Evolutionary conservation across 176 grass and related monocot species (phyloP).

Genomic region (Oryza glaberrima): DNA sequence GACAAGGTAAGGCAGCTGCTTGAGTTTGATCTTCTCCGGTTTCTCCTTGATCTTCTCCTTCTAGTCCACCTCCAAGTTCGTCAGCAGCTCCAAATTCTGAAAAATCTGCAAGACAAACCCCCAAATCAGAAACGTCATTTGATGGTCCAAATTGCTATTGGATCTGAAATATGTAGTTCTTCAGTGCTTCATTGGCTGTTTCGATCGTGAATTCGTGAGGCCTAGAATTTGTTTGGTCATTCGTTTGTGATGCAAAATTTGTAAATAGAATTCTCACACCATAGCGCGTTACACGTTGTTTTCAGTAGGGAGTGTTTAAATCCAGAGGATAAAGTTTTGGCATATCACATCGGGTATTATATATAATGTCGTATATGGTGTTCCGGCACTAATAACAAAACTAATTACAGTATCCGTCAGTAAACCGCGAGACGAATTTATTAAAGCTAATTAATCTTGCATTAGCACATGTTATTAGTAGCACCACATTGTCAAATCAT

Average conservation of each 20-base stretch:
- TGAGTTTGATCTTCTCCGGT: conserved; percentile 41
- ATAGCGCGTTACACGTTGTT: background rate
- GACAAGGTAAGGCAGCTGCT: conserved; percentile 81
- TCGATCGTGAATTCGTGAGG: background rate
- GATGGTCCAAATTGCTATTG: background rate
- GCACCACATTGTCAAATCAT: no score
- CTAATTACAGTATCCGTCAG: no score
- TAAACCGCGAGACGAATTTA: no score
- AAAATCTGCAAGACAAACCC: conserved; percentile 25
- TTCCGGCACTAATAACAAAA: no score
- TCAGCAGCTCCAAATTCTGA: conserved; percentile 59
- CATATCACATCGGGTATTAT: no score
- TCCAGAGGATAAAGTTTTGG: no score
- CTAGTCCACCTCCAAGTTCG: conserved; percentile 73
- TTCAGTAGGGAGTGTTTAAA: background rate
- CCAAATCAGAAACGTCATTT: conserved; percentile 2
- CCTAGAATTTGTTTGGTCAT: background rate
- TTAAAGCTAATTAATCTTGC: no score
- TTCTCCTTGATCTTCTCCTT: conserved; percentile 65
- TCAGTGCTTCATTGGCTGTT: background rate
- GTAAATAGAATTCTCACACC: background rate
- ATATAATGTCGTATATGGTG: no score
- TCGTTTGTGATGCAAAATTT: background rate
- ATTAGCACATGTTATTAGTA: no score
- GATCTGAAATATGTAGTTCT: conserved; percentile 19